Evolutionary conservation across 306 rosid genomes (phyloP).

Genomic region (Ormosia semicastrata): DNA sequence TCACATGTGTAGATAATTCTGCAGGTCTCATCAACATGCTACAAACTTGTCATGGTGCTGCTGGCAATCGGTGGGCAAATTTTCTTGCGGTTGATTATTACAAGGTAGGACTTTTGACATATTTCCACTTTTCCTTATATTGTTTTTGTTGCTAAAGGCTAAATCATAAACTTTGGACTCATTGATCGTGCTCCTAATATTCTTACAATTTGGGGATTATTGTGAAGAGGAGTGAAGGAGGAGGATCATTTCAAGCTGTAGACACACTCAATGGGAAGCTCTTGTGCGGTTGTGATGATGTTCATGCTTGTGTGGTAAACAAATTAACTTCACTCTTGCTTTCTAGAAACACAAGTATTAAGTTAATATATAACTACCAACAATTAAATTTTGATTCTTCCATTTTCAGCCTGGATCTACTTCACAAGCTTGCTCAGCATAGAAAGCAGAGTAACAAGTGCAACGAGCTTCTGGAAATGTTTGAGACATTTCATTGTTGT

Average conservation of each 20-base stretch:
- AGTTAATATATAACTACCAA: not conserved
- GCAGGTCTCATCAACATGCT: constrained; percentile 50
- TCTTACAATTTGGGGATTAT: not conserved
- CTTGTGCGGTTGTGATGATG: constrained; percentile 57
- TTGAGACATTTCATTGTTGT: not conserved
- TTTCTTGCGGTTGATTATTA: constrained; percentile 72
- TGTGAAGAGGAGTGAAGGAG: constrained; percentile 74
- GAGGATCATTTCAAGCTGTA: constrained; percentile 71
- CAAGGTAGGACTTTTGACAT: constrained; percentile 38
- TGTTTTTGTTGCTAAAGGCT: not conserved
- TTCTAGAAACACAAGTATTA: not conserved
- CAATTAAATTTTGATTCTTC: not conserved
- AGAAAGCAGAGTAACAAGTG: not conserved
- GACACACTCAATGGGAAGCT: constrained; percentile 73
- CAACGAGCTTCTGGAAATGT: not conserved
- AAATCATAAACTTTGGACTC: not conserved
- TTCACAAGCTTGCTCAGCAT: constrained; percentile 38
- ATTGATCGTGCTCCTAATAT: not conserved
- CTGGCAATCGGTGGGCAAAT: constrained; percentile 65
- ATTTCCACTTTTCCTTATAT: not conserved
- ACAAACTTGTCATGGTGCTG: constrained; percentile 44
- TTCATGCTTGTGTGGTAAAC: constrained; percentile 63
- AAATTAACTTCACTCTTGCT: not conserved
- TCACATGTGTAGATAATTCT: constrained; percentile 51
- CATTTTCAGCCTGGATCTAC: constrained; percentile 52